A percentile compares a stretch with the other conserved stretches of the same genome.
Conservation (phyloP, 2,329 filamentous ascomycete genomes). For the Exophiala xenobiotica region DNA sequence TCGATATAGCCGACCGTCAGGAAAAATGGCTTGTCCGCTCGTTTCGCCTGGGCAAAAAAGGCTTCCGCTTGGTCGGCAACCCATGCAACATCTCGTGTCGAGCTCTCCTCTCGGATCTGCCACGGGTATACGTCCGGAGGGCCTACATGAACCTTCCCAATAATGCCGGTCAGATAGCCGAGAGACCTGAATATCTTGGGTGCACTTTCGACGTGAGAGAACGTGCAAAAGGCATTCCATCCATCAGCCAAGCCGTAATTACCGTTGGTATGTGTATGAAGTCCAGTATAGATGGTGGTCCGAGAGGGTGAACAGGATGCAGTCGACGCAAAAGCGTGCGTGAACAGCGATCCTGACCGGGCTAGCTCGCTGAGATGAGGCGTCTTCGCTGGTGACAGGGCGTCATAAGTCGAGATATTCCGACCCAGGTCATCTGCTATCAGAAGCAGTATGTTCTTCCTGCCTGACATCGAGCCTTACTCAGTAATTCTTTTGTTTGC, state of each 20-base stretch:
- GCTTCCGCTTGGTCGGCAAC: constrained; percentile 40
- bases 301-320: constrained; percentile 52
- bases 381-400: constrained; percentile 35
- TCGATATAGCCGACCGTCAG: constrained; percentile 50
- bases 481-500: too few species aligned
- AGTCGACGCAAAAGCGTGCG: constrained; percentile 46
- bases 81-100: constrained; percentile 45
- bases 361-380: constrained; percentile 47
- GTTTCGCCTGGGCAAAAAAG: constrained; percentile 41
- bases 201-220: constrained; percentile 45
- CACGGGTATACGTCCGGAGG: constrained; percentile 44
- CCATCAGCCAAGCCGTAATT: constrained; percentile 46
- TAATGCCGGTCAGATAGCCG: constrained; percentile 49
- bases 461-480: neutral
- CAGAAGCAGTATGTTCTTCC: constrained; percentile 40
- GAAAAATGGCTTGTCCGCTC: constrained; percentile 40
- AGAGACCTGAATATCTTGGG: constrained; percentile 41
- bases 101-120: constrained; percentile 43
- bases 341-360: constrained; percentile 38
- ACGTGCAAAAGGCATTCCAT: constrained; percentile 46
- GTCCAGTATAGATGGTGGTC: constrained; percentile 50
- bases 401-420: constrained; percentile 41
- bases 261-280: constrained; percentile 50
- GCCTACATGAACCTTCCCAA: constrained; percentile 53
- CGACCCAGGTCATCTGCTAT: constrained; percentile 48